These are phyloP conservation scores for Priceomyces carsonii DNA, from an alignment of 805 yeast species.

Conservation along the genomic window DNA sequence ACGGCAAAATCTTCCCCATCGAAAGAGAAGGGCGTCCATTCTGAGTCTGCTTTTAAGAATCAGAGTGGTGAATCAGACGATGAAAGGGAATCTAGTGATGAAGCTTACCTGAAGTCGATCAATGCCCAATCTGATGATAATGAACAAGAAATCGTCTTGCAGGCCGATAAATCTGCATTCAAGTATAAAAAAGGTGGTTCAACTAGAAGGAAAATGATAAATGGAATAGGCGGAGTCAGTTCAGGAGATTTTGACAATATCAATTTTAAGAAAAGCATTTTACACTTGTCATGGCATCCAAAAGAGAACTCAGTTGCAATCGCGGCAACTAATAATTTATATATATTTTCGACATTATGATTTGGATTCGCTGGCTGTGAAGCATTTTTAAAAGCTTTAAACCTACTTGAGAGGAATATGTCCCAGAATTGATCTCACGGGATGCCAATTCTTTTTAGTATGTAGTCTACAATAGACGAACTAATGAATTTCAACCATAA, in stretches of 20 bases:
- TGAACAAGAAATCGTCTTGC: constrained; percentile 69
- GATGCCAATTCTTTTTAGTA: neutral
- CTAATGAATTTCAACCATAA: constrained; percentile 1
- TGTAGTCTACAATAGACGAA: neutral
- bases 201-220: constrained; percentile 50
- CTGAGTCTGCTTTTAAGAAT: constrained; percentile 12
- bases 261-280: constrained; percentile 91
- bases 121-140: constrained; percentile 31
- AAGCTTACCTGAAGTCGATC: constrained; percentile 33
- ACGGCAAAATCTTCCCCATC: constrained; percentile 4
- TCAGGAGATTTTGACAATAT: constrained; percentile 74
- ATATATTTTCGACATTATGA: constrained; percentile 76
- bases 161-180: constrained; percentile 97
- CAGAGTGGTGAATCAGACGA: constrained; percentile 19
- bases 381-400: neutral
- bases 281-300: constrained; percentile 99
- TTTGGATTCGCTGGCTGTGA: too few species aligned
- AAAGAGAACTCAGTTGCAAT: constrained; percentile 93
- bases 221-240: constrained; percentile 48
- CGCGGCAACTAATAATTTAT: constrained; percentile 95
- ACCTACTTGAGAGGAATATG: neutral
- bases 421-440: neutral
- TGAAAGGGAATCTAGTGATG: constrained; percentile 25
- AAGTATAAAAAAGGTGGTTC: constrained; percentile 65
- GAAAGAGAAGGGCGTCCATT: constrained; percentile 13